Evolutionary conservation across 768 basidiomycete species (phyloP), one percentile per base, ranked within the genome.

Genomic region (Suillus discolor): DNA sequence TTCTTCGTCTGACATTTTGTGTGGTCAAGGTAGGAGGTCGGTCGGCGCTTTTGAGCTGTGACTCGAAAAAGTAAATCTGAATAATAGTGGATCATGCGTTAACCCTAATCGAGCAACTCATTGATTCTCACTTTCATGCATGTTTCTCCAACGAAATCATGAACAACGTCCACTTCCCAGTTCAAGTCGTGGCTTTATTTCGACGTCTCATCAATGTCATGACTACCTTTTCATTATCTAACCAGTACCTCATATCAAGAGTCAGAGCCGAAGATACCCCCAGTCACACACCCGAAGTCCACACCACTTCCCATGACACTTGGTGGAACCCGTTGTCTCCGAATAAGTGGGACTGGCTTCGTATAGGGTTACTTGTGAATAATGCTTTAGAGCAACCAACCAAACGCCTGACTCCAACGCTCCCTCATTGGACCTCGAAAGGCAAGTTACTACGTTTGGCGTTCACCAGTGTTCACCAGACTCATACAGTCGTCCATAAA

Each of bases 141-240:
- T 25, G 34, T 51, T 61, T 55, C 54, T 34, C 5, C 54, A n/a
- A 20, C 34, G 20, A 57, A 34, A 60, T 42, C 62, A 83, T 86
- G 85, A 82, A 78, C 72, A 77, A 69, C 67, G 69, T 82, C 62
- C 80, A 79, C 70, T 70, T 91, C 69, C 87, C 91, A 42, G 79
- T 83, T 53, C 86, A 86, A 64, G 84, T 92, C 71, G 81, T 83
- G 64, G 76, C 84, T 47, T 75, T 92, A 42, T 79, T 92, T 62
- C 89, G 84, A 67, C 81, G 91, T 65, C 78, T 93, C 41, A 84
- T 87, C 66, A 89, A 91, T 68, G 85, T 84, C 45, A 82, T 93
- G 51, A 90, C 90, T 0, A 81, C 88, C 0, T 76, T 91, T n/a
- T 89, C 90, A 0, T 84, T 92, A 34, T 87, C 91, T 4, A 85